phyloP scores from a whole-genome alignment of 192 early-diverging fungal species.

The Gamsiella multidivaricata region DNA sequence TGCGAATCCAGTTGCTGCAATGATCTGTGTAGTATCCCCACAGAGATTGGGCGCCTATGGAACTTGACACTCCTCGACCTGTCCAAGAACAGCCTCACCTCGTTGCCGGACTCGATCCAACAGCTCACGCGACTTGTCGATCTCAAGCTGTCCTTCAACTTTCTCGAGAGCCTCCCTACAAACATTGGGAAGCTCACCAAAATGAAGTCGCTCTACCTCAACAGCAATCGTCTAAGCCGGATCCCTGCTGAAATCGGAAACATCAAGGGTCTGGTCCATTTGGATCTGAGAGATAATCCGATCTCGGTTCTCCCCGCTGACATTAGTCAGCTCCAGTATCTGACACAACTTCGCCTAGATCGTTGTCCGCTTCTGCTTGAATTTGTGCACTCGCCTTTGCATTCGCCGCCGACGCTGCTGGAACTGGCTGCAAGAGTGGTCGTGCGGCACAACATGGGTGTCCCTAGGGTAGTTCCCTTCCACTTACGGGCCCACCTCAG shows the following conservation, averaged over 20 bases:
- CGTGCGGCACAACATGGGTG: conserved; percentile 66
- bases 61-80: conserved; percentile 73
- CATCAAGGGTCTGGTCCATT: conserved; percentile 64
- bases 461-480: conserved; percentile 30
- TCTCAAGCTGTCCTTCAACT: conserved; percentile 72
- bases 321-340: conserved; percentile 70
- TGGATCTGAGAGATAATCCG: conserved; percentile 76
- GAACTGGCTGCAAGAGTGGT: conserved; percentile 82
- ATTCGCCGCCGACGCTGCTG: conserved; percentile 70
- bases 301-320: conserved; percentile 75
- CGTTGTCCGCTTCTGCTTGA: conserved; percentile 60
- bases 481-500: conserved; percentile 75
- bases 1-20: conserved; percentile 74
- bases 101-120: conserved; percentile 75
- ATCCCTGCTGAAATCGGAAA: conserved; percentile 74
- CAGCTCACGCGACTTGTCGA: conserved; percentile 72
- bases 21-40: conserved; percentile 72
- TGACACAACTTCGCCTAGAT: conserved; percentile 67
- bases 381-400: conserved; percentile 52
- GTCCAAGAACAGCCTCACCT: conserved; percentile 70
- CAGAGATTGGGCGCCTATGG: conserved; percentile 79
- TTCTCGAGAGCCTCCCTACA: conserved; percentile 67
- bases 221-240: conserved; percentile 66
- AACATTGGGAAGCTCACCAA: conserved; percentile 70
- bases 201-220: conserved; percentile 67